Evolutionary conservation across 2,329 filamentous ascomycete genomes (phyloP), one percentile per base, ranked within the genome.

Genomic region (Colletotrichum shisoi): DNA sequence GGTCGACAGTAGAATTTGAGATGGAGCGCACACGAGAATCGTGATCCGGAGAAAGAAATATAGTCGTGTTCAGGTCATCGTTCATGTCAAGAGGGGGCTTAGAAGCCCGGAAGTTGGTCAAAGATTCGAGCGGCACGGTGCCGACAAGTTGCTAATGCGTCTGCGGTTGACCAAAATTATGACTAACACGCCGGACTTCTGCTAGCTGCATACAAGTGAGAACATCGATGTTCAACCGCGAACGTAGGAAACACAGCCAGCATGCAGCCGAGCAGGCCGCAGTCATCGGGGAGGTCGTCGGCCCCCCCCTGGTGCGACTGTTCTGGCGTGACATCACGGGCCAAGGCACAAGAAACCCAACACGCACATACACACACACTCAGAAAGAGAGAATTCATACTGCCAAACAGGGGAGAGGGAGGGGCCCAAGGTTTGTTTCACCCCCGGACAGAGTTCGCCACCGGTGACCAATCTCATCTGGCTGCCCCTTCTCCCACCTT

Each of bases 351-450:
- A 42, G 37, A 62, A 39, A 27, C 15, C 11, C 19, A 17, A 37
- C n/a, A 13, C 17, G 27, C 19, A 34, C 31, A 31, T 8, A 34
- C 31, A 34, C 31, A 34, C 31, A 9, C 31, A 34, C 31, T 1
- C 31, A 34, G 7, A 34, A 34, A 34, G 31, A 9, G 31, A 34
- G 7, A 11, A 34, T n/a, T 9, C 49, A 17, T 12, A 19, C n/a
- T 24, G 49, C 17, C n/a, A 52, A 12, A 39, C 0, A 34, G 51
- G 9, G 8, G 21, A 19, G 21, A 19, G 34, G 12, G 17, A 40
- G 42, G 48, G 17, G 11, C 13, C 24, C 61, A 68, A 68, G 65
- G 65, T 68, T 68, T 68, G 65, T 68, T 68, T 68, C 65, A 68
- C 52, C 39, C 27, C 62, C 48, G 48, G 49, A 65, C 56, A 65